These are phyloP conservation scores for Termitomyces sp. DNA, from an alignment of 768 basidiomycete species.

Conservation along the genomic window DNA sequence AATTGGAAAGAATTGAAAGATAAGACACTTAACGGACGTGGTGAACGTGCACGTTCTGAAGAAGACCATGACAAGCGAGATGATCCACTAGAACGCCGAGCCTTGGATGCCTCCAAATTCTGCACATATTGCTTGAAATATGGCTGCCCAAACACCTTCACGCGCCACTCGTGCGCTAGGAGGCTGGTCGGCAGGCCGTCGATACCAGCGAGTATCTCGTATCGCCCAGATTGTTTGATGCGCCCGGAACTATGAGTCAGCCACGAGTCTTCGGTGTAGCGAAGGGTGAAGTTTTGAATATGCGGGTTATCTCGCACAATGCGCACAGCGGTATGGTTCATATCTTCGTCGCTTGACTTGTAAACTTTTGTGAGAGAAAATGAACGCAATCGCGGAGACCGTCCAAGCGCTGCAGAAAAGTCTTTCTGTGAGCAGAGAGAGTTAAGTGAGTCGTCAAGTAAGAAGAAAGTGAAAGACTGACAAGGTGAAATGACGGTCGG, in stretches of 20 bases:
- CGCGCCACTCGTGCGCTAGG: conserved; percentile 14
- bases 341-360: conserved; percentile 30
- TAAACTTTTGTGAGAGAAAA: conserved; percentile 31
- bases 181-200: conserved; percentile 12
- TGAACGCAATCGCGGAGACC: conserved; percentile 24
- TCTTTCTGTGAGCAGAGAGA: conserved; percentile 20
- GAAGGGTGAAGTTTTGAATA: conserved; percentile 25
- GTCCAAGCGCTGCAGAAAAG: conserved; percentile 25
- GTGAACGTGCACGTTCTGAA: conserved; percentile 9
- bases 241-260: conserved; percentile 27
- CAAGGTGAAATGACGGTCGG: conserved; percentile 29
- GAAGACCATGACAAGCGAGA: conserved; percentile 15
- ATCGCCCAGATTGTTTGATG: conserved; percentile 26
- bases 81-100: conserved; percentile 8
- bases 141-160: conserved; percentile 13
- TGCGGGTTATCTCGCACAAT: conserved; percentile 27
- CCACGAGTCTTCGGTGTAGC: conserved; percentile 31
- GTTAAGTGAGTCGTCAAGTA: neutral
- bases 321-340: conserved; percentile 23
- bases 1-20: conserved; percentile 12
- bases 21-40: conserved; percentile 11
- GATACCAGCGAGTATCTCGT: conserved; percentile 16
- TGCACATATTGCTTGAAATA: conserved; percentile 13
- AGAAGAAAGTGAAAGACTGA: conserved; percentile 15
- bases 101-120: conserved; percentile 9